Percentiles rank a stretch among this genome's conserved stretches.
These are phyloP conservation scores for Pyricularia sp. DNA, from an alignment of 2,329 filamentous ascomycete species.

Conservation along the genomic window DNA sequence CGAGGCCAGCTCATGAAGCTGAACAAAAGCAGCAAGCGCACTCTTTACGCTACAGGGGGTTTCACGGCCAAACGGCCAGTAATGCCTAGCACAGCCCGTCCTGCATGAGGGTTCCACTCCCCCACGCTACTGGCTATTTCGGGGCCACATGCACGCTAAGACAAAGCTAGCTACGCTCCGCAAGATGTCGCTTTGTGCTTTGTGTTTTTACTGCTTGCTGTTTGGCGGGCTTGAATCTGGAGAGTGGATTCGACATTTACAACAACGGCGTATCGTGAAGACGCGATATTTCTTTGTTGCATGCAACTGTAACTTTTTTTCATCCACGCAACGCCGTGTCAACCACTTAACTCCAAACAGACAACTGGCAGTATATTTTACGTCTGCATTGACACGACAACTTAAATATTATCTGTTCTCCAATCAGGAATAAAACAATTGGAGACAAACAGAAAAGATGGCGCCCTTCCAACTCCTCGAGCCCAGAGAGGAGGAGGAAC, in stretches of 20 bases:
- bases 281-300: neutral
- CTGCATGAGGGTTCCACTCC: neutral
- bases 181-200: neutral
- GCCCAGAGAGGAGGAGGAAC: constrained; percentile 61
- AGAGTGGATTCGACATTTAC: neutral
- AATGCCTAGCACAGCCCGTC: neutral
- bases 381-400: neutral
- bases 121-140: neutral
- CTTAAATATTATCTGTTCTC: neutral
- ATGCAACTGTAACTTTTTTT: neutral
- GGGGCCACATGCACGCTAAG: neutral
- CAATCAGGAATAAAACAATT: neutral
- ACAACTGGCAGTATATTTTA: neutral
- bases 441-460: constrained; percentile 18
- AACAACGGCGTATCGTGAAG: neutral
- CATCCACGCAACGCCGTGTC: neutral
- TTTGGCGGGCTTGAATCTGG: neutral
- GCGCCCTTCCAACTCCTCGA: constrained; percentile 54
- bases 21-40: neutral
- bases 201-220: neutral
- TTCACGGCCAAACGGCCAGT: neutral
- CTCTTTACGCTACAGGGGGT: neutral
- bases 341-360: neutral
- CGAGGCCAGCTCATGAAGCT: neutral
- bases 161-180: neutral